These are phyloP conservation scores for Fremontodendron californicum DNA, from an alignment of 345 rosid species.

Conservation along the genomic window DNA sequence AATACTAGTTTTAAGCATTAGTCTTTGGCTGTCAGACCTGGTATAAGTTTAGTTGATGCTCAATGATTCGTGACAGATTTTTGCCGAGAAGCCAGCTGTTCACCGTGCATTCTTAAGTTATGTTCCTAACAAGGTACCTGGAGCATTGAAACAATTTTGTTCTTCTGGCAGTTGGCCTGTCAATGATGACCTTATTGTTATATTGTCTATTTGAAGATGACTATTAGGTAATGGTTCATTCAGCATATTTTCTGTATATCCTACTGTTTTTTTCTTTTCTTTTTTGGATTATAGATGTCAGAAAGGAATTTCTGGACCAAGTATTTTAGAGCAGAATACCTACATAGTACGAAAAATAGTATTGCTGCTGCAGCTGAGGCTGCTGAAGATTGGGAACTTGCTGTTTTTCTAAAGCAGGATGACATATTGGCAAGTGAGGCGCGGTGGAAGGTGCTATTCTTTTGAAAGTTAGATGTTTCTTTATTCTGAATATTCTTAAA, in stretches of 20 bases:
- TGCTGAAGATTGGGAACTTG: conserved; percentile 97
- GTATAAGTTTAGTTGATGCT: background rate
- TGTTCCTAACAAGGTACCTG: conserved; percentile 85
- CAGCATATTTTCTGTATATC: conserved; percentile 13
- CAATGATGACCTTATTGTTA: background rate
- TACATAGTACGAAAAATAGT: conserved; percentile 68
- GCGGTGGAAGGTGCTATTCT: conserved; percentile 61
- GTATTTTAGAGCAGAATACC: conserved; percentile 91
- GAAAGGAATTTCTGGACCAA: conserved; percentile 94
- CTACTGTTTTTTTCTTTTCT: background rate
- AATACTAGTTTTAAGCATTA: background rate
- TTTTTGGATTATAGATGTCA: conserved; percentile 56
- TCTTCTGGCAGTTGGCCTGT: conserved; percentile 12
- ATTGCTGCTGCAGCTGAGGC: conserved; percentile 90
- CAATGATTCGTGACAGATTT: conserved; percentile 51
- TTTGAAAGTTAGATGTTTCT: background rate
- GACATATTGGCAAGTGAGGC: conserved; percentile 78
- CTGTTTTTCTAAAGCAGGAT: conserved; percentile 83
- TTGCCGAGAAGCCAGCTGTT: conserved; percentile 96
- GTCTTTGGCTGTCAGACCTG: background rate
- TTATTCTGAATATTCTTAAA: conserved; percentile 4
- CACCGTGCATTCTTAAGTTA: conserved; percentile 72
- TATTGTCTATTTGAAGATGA: background rate
- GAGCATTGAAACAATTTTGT: conserved; percentile 7
- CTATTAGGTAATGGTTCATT: conserved; percentile 3